These are phyloP conservation scores for Coffea canephora DNA, from an alignment of 257 asterid genomes.

Conservation along the genomic window DNA sequence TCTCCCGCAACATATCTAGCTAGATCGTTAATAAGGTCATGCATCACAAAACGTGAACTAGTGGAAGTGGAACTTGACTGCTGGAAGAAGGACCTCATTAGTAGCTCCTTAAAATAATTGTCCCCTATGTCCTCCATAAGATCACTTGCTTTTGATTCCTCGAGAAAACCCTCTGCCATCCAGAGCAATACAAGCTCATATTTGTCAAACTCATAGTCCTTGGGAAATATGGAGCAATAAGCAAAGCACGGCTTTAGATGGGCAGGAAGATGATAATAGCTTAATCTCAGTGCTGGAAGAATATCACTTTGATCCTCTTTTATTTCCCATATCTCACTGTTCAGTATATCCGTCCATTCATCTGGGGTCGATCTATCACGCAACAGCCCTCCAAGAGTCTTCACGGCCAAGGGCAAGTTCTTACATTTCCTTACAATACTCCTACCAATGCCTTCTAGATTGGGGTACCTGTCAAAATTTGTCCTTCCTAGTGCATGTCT, in stretches of 20 bases:
- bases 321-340: slow-evolving; percentile 23
- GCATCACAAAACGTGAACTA: slow-evolving; percentile 24
- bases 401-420: slow-evolving; percentile 23
- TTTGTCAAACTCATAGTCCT: slow-evolving; percentile 17
- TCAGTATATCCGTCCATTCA: slow-evolving; percentile 22
- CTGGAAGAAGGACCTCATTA: slow-evolving; percentile 21
- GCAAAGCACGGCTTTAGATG: slow-evolving; percentile 25
- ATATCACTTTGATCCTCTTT: neutral
- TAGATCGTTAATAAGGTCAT: slow-evolving; percentile 25
- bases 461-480: neutral
- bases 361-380: neutral
- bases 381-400: slow-evolving; percentile 17
- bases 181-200: slow-evolving; percentile 17
- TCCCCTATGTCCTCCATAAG: slow-evolving; percentile 18
- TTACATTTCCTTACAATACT: slow-evolving; percentile 16
- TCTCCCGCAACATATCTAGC: slow-evolving; percentile 18
- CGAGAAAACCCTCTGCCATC: slow-evolving; percentile 26
- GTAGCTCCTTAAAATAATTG: slow-evolving; percentile 20
- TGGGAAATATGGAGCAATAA: slow-evolving; percentile 31
- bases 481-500: slow-evolving; percentile 11
- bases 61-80: neutral
- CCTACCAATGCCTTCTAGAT: slow-evolving; percentile 10
- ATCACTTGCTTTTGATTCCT: neutral
- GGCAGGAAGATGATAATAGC: slow-evolving; percentile 27
- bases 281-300: slow-evolving; percentile 18